Evolutionary conservation across 2,329 filamentous ascomycete genomes (phyloP).

Genomic region (Gaeumannomyces tritici): DNA sequence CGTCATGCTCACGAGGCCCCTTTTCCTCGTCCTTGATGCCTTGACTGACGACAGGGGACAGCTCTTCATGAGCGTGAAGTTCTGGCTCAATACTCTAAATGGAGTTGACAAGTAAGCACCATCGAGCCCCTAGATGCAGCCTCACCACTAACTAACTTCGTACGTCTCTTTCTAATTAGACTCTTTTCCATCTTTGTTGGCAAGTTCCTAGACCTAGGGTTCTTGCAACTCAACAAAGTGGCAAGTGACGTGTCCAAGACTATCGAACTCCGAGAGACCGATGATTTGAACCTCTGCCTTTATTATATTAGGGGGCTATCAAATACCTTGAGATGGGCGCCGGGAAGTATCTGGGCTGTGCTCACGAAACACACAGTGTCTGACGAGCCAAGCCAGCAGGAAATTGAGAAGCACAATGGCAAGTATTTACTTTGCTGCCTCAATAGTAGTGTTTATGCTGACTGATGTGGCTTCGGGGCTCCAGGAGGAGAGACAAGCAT

Average conservation of each 20-base stretch:
- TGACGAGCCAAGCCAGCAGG: neutral
- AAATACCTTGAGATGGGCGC: conserved; percentile 61
- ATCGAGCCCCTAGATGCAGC: too few species aligned
- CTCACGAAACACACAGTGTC: conserved; percentile 53
- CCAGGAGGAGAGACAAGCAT: conserved; percentile 35
- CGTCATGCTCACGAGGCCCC: conserved; percentile 67
- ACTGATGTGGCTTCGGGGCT: neutral
- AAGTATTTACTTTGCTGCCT: neutral
- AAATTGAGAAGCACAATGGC: neutral
- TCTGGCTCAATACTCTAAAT: conserved; percentile 65
- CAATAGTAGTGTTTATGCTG: neutral
- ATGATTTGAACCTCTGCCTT: conserved; percentile 66
- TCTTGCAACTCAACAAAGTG: conserved; percentile 29
- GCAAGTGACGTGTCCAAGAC: conserved; percentile 22
- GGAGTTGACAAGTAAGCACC: conserved; percentile 51
- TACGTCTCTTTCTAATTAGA: conserved; percentile 23
- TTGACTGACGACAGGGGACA: conserved; percentile 65
- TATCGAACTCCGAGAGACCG: conserved; percentile 27
- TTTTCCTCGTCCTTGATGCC: conserved; percentile 74
- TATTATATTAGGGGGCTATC: conserved; percentile 71
- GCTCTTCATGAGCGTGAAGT: conserved; percentile 65
- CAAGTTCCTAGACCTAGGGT: conserved; percentile 46
- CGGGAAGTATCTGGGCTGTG: conserved; percentile 59
- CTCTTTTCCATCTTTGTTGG: conserved; percentile 51
- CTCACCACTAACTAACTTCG: neutral